Conservation (phyloP, 495 filamentous ascomycete species). For the Halenospora varia region DNA sequence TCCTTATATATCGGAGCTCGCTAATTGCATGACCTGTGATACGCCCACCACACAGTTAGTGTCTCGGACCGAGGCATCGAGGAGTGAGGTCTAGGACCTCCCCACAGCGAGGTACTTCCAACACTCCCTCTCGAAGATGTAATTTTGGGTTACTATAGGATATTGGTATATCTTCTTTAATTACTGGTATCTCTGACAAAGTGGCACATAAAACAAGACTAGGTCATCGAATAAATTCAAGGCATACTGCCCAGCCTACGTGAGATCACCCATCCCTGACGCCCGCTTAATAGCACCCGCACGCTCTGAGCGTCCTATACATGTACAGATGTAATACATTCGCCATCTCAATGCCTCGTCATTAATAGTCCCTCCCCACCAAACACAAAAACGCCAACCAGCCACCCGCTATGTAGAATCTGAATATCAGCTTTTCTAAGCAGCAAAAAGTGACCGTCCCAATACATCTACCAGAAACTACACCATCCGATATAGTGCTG, state of each 20-base stretch:
- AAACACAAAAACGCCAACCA: constrained; percentile 1
- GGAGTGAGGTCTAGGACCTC: no score
- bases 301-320: not conserved
- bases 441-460: not conserved
- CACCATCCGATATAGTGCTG: constrained; percentile 99
- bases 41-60: no score
- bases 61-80: no score
- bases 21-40: no score
- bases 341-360: no score
- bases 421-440: not conserved
- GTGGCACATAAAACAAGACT: not conserved
- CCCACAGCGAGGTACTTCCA: no score
- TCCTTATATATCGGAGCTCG: no score
- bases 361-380: no score
- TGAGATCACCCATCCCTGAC: not conserved
- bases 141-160: no score
- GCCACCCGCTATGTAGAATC: not conserved
- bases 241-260: not conserved
- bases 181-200: no score
- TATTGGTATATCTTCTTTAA: no score
- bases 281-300: not conserved
- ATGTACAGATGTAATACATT: constrained; percentile 3
- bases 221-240: not conserved
- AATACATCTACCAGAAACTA: constrained; percentile 68
- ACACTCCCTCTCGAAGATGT: no score